Percentiles rank a stretch among this genome's conserved stretches.
phyloP scores from a whole-genome alignment of 2,329 filamentous ascomycete species.

The Fusarium foetens region DNA sequence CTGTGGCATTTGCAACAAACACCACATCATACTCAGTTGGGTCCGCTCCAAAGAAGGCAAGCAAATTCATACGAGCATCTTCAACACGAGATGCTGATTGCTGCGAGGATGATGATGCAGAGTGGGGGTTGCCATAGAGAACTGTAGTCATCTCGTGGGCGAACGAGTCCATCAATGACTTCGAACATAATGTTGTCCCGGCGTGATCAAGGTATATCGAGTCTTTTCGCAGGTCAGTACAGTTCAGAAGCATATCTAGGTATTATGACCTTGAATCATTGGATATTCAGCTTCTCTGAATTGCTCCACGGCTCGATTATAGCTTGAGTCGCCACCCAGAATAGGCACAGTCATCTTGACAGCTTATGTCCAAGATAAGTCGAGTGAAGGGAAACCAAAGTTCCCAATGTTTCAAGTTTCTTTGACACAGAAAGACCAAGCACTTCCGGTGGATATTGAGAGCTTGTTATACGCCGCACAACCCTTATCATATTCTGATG shows the following conservation, averaged over 20 bases:
- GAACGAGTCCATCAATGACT: conserved; percentile 83
- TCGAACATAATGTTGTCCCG: conserved; percentile 86
- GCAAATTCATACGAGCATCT: conserved; percentile 74
- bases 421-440: not conserved
- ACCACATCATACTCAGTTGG: conserved; percentile 86
- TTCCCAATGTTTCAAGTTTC: not conserved
- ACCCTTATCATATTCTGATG: conserved; percentile 26
- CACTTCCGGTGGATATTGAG: not conserved
- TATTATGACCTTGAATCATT: conserved; percentile 70
- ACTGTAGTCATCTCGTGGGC: conserved; percentile 80
- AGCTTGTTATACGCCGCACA: conserved; percentile 13
- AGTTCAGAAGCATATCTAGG: not conserved
- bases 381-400: not conserved
- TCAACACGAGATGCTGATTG: conserved; percentile 79
- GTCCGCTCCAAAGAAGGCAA: conserved; percentile 84
- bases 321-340: conserved; percentile 47
- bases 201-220: conserved; percentile 92
- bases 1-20: conserved; percentile 93
- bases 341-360: conserved; percentile 7
- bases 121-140: conserved; percentile 93
- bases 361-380: not conserved
- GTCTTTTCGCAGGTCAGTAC: conserved; percentile 57
- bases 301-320: conserved; percentile 68
- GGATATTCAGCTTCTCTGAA: conserved; percentile 72
- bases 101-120: conserved; percentile 83